These are phyloP conservation scores for Eucalyptus paniculata DNA, from an alignment of 345 rosid species.

Conservation along the genomic window DNA sequence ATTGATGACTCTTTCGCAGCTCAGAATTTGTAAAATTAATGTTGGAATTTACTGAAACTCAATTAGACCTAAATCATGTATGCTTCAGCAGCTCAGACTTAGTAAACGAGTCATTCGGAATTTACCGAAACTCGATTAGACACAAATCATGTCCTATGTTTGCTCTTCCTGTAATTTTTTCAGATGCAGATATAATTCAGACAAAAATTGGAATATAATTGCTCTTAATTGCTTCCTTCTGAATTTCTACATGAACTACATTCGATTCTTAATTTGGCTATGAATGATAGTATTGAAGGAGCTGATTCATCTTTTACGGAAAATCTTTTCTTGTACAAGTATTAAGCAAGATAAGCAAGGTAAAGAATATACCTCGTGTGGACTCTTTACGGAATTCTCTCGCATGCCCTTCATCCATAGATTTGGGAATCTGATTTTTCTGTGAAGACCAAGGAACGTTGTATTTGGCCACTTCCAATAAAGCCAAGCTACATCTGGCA, in stretches of 20 bases:
- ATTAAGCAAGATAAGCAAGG: not conserved
- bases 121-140: not conserved
- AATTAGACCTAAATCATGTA: not conserved
- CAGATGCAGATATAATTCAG: not conserved
- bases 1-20: not conserved
- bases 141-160: not conserved
- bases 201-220: not conserved
- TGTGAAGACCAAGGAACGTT: not conserved
- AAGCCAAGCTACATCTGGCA: not conserved
- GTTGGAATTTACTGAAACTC: not conserved
- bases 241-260: not conserved
- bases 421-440: not conserved
- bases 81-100: no score
- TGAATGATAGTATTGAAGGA: not conserved
- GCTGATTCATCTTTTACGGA: not conserved
- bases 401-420: not conserved
- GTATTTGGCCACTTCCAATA: not conserved
- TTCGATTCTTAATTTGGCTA: not conserved
- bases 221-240: not conserved
- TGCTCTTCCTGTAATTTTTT: not conserved
- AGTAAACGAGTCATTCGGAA: no score
- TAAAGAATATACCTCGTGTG: not conserved
- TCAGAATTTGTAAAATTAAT: not conserved
- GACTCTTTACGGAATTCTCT: not conserved
- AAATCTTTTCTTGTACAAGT: not conserved